Conservation (phyloP, 306 rosid genomes). For the Vigna radiata region DNA sequence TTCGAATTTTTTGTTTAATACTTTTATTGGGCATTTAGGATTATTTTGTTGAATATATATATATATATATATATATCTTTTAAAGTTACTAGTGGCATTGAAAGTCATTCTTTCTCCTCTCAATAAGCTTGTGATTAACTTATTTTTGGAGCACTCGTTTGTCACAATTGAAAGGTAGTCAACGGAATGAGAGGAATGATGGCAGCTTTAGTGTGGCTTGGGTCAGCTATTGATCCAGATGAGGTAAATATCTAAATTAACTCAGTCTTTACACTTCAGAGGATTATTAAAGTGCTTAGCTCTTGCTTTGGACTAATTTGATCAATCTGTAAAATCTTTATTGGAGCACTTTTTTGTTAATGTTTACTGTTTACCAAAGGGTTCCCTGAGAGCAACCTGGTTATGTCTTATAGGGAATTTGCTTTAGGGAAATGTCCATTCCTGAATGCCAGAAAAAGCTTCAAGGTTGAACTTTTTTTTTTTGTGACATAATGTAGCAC, state of each 20-base stretch:
- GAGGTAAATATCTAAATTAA: slow-evolving; percentile 68
- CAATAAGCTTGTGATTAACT: slow-evolving; percentile 31
- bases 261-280: slow-evolving; percentile 33
- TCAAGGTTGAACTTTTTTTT: slow-evolving; percentile 56
- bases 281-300: slow-evolving; percentile 12
- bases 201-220: slow-evolving; percentile 93
- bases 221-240: slow-evolving; percentile 93
- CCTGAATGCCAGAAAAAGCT: slow-evolving; percentile 89
- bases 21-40: too few relatives aligned
- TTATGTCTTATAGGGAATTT: slow-evolving; percentile 78
- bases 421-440: slow-evolving; percentile 83
- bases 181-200: slow-evolving; percentile 99
- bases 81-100: slow-evolving; percentile 16
- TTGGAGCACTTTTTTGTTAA: slow-evolving; percentile 32
- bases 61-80: neutral
- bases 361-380: slow-evolving; percentile 32
- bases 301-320: slow-evolving; percentile 1
- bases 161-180: slow-evolving; percentile 65
- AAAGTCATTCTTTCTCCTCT: slow-evolving; percentile 19
- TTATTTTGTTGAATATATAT: too few relatives aligned
- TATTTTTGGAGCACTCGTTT: slow-evolving; percentile 36
- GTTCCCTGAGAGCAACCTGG: slow-evolving; percentile 41
- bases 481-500: neutral
- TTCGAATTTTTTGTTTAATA: too few relatives aligned
- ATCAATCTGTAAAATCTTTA: slow-evolving; percentile 28